phyloP scores from a whole-genome alignment of 2,329 filamentous ascomycete genomes.

The Fusarium veterinarium region DNA sequence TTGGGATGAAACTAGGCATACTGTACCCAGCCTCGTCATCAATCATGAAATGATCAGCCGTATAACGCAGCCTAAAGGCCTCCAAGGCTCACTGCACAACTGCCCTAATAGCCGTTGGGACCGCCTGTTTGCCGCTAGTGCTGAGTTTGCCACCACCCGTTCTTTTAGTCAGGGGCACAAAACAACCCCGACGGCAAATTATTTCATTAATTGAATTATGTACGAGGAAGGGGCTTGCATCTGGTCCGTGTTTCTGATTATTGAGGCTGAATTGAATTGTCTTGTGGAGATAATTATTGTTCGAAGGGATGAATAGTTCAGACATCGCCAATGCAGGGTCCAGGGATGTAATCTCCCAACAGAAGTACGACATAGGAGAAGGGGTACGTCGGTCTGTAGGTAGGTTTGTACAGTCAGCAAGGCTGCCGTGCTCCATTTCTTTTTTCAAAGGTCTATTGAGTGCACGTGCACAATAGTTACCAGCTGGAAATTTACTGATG shows the following conservation, averaged over 20 bases:
- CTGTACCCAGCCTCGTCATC: conserved; percentile 26
- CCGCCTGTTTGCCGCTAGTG: conserved; percentile 39
- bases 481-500: conserved; percentile 8
- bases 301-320: conserved; percentile 29
- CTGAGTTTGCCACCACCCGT: conserved; percentile 43
- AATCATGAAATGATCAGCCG: neutral
- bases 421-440: conserved; percentile 1
- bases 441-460: conserved; percentile 13
- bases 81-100: neutral
- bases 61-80: neutral
- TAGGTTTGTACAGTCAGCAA: conserved; percentile 7
- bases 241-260: conserved; percentile 10
- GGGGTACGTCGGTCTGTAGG: conserved; percentile 12
- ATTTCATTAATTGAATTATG: neutral
- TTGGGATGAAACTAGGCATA: conserved; percentile 11
- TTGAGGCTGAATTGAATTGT: conserved; percentile 30
- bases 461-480: conserved; percentile 29
- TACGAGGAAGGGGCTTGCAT: conserved; percentile 23
- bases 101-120: conserved; percentile 40
- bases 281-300: conserved; percentile 29
- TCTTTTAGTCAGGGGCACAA: conserved; percentile 43
- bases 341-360: conserved; percentile 45
- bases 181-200: conserved; percentile 3
- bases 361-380: conserved; percentile 44
- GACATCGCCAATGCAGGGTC: conserved; percentile 39